Conservation (phyloP, 2,329 filamentous ascomycete genomes). For the Eutypella sp. region DNA sequence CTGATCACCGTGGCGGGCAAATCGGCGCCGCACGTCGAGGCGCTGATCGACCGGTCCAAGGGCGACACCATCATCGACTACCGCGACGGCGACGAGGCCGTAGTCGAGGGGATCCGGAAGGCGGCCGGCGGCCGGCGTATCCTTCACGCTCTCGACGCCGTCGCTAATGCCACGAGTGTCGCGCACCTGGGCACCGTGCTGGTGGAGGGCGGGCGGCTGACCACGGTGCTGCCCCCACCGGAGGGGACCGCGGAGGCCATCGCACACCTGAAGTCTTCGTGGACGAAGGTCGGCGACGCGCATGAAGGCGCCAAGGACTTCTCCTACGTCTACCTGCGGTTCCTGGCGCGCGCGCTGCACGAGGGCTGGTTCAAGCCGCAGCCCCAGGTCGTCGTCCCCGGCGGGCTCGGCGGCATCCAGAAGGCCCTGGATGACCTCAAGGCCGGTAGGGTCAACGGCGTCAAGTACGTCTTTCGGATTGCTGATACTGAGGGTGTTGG, state of each 20-base stretch:
- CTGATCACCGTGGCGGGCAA: conserved; percentile 56
- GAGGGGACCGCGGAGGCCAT: conserved; percentile 26
- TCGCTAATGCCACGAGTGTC: conserved; percentile 47
- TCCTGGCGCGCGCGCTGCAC: conserved; percentile 28
- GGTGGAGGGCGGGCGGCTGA: conserved; percentile 28
- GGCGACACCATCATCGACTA: conserved; percentile 59
- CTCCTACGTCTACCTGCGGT: conserved; percentile 31
- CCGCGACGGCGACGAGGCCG: conserved; percentile 47
- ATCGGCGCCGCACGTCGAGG: conserved; percentile 44
- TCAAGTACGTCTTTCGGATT: conserved; percentile 39
- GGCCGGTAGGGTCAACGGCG: conserved; percentile 34
- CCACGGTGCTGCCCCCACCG: conserved; percentile 28
- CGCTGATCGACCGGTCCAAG: conserved; percentile 45
- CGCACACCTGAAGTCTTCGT: conserved; percentile 10
- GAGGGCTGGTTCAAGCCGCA: conserved; percentile 38
- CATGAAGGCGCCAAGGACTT: conserved; percentile 21
- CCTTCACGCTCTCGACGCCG: conserved; percentile 52
- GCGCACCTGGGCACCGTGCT: conserved; percentile 41
- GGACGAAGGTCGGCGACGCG: conserved; percentile 17
- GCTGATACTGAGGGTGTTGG: conserved; percentile 22
- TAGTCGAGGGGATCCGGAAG: conserved; percentile 41
- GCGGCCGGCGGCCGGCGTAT: conserved; percentile 34
- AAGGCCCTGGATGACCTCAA: conserved; percentile 29
- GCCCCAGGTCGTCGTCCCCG: conserved; percentile 28
- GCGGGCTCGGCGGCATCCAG: conserved; percentile 30